Percentiles rank a stretch among this genome's conserved stretches.
Conservation (phyloP, 1,284 basidiomycete species). For the Kwoniella shivajii region DNA sequence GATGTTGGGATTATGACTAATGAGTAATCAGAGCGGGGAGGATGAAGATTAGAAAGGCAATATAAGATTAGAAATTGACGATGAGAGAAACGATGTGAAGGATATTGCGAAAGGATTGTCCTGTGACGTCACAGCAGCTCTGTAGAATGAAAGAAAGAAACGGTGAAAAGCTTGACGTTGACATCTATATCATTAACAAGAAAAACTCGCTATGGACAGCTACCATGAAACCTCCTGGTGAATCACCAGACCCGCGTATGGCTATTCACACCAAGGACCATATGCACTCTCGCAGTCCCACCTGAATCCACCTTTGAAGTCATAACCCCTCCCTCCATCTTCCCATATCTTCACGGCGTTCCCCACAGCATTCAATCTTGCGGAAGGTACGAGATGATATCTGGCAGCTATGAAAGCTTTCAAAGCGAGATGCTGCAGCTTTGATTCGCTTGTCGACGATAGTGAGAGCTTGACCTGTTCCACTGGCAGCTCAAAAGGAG, state of each 20-base stretch:
- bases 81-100: not conserved
- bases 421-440: constrained; percentile 26
- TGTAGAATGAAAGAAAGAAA: too few species aligned
- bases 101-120: not conserved
- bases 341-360: constrained; percentile 22
- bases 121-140: not conserved
- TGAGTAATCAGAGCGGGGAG: not conserved
- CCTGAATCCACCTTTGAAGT: constrained; percentile 25
- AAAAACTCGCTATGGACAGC: too few species aligned
- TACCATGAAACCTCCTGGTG: too few species aligned
- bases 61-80: too few species aligned
- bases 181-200: too few species aligned
- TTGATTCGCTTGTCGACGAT: not conserved
- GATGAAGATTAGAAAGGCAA: too few species aligned
- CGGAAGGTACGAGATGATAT: constrained; percentile 18
- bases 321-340: constrained; percentile 34
- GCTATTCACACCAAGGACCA: constrained; percentile 3
- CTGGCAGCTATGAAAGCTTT: constrained; percentile 34
- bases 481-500: constrained; percentile 7
- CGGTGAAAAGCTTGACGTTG: too few species aligned
- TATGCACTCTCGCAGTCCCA: constrained; percentile 22
- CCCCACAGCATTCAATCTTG: constrained; percentile 15
- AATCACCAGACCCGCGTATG: not conserved
- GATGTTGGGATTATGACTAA: not conserved
- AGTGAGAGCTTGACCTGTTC: constrained; percentile 12